Evolutionary conservation across 306 rosid genomes (phyloP).

Genomic region (Psophocarpus tetragonolobus): DNA sequence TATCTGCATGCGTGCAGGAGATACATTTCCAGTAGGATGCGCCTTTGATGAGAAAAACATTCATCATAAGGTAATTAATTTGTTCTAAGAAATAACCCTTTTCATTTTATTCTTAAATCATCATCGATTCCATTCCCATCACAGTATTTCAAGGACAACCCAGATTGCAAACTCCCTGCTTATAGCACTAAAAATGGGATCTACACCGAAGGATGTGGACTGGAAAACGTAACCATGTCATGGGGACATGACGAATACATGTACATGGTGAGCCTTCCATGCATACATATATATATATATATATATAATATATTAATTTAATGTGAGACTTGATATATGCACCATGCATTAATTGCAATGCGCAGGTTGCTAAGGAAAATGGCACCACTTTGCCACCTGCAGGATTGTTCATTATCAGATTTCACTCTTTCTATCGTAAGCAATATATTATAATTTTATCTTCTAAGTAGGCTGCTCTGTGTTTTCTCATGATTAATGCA

Average conservation of each 20-base stretch:
- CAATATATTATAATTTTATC: background rate
- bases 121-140: background rate
- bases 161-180: conserved; percentile 24
- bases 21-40: conserved; percentile 49
- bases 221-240: conserved; percentile 42
- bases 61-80: conserved; percentile 42
- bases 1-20: conserved; percentile 46
- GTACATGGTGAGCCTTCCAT: conserved; percentile 45
- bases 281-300: background rate
- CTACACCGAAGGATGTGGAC: conserved; percentile 43
- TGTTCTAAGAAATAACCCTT: background rate
- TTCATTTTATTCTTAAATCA: background rate
- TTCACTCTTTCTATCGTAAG: background rate
- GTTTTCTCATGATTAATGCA: too few relatives aligned
- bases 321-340: background rate
- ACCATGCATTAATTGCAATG: background rate
- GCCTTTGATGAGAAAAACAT: conserved; percentile 40
- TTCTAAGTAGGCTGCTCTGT: too few relatives aligned
- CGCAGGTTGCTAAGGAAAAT: background rate
- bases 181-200: conserved; percentile 42
- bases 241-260: conserved; percentile 62
- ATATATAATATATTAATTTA: background rate
- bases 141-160: conserved; percentile 45
- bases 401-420: background rate
- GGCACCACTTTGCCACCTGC: background rate